phyloP scores from a whole-genome alignment of 2,329 filamentous ascomycete genomes.

The Aspergillus sp. region DNA sequence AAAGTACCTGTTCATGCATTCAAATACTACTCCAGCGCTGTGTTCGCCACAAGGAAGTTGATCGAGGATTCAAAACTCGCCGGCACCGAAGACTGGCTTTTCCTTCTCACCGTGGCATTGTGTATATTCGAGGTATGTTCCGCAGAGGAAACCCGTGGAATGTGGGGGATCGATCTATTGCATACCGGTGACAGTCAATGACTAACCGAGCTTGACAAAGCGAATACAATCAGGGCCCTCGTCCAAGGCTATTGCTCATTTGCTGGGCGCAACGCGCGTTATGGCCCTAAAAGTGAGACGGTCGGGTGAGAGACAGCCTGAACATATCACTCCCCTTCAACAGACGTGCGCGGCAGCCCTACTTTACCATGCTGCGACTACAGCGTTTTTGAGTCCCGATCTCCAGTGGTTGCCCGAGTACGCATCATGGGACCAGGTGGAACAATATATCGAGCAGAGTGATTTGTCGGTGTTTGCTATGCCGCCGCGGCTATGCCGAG shows the following conservation, averaged over 20 bases:
- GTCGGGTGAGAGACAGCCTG: not conserved
- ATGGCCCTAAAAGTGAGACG: slow-evolving; percentile 1
- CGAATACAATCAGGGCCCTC: slow-evolving; percentile 1
- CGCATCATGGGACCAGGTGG: slow-evolving; percentile 2
- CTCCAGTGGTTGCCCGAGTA: not conserved
- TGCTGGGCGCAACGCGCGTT: slow-evolving; percentile 2
- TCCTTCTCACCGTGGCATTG: not conserved
- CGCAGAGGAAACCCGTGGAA: not conserved
- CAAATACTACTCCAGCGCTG: slow-evolving; percentile 1
- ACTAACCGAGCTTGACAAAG: not conserved
- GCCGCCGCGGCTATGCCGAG: slow-evolving; percentile 1
- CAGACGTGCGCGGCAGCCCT: slow-evolving; percentile 2
- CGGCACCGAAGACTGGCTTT: slow-evolving; percentile 6
- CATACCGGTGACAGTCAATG: not conserved
- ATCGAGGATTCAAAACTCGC: slow-evolving; percentile 1
- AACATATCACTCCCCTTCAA: not conserved
- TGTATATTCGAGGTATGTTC: slow-evolving; percentile 5
- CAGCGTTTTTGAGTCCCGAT: not conserved
- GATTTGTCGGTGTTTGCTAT: not conserved
- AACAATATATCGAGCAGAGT: not conserved
- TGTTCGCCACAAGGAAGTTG: not conserved
- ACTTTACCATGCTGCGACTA: slow-evolving; percentile 5
- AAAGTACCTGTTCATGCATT: not conserved
- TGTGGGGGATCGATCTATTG: not conserved
- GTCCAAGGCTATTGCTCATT: not conserved